These are phyloP conservation scores for Whalleya microplaca DNA, from an alignment of 2,329 filamentous ascomycete genomes.

Conservation along the genomic window DNA sequence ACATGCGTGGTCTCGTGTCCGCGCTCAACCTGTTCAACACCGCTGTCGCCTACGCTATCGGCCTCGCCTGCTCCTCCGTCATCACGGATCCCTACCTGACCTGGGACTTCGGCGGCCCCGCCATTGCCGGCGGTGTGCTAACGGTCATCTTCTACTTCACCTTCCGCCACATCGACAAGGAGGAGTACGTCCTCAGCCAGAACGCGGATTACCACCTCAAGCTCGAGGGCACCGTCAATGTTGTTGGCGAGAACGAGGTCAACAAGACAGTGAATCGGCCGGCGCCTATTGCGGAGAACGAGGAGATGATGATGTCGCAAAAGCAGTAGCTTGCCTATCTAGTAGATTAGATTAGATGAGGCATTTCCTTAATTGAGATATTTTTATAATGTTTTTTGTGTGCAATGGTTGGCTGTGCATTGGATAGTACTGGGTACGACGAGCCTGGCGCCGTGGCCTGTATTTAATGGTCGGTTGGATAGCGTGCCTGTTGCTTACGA, in stretches of 20 bases:
- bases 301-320: constrained; percentile 41
- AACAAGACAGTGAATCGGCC: constrained; percentile 36
- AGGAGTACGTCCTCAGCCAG: constrained; percentile 47
- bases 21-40: constrained; percentile 53
- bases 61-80: constrained; percentile 48
- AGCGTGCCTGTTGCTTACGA: too few species aligned
- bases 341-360: too few species aligned
- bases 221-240: constrained; percentile 42
- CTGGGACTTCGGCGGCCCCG: constrained; percentile 53
- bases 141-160: constrained; percentile 50
- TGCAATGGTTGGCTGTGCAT: constrained; percentile 5
- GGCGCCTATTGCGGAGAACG: constrained; percentile 38
- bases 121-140: constrained; percentile 49
- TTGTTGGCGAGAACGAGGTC: constrained; percentile 48
- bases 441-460: too few species aligned
- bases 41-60: constrained; percentile 50
- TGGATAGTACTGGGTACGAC: too few species aligned
- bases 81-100: constrained; percentile 53
- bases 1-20: constrained; percentile 56
- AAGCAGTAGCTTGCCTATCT: constrained; percentile 33
- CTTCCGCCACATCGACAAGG: constrained; percentile 51
- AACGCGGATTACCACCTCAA: constrained; percentile 43
- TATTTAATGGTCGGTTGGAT: too few species aligned
- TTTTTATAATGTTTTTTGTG: background rate
- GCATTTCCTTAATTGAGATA: too few species aligned